Base-by-base conservation (phyloP, 441 rosid species). In the Mallotus repandus region DNA sequence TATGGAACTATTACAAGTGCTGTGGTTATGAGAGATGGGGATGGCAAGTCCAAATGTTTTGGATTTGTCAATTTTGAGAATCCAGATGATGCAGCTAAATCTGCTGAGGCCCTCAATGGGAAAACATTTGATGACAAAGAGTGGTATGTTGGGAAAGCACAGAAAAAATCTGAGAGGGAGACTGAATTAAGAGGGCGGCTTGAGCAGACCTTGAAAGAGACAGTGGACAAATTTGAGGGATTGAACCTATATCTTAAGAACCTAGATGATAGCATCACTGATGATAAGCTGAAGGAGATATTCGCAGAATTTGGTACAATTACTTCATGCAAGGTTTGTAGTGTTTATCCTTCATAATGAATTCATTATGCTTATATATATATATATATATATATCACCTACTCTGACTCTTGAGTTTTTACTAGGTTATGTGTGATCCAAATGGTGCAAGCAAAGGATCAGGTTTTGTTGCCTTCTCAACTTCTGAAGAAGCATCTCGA, bases 361-460 rank as follows among this genome's bases (percentile, higher is more conserved):
- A 38, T 38, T 38, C 7, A 4, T 38, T 38, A 38, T 38, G 41
- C 41, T 38, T 4, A 56, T 54, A 57, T 38, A 1, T 7, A 11
- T 14, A 1, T 45, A 61, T 62, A 29, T 55, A 64, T 64, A 45
- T 13, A 49, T 63, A 19, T 75, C 32, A 75, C 53, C 76, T 38
- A 38, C 41, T 38, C 41, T 38, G 41, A 38, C 41, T 38, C 41
- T 38, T 38, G 41, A 38, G 41, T 38, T 38, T 38, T 38, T 38
- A 38, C 41, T 5, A 91, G 97, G 95, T 89, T 59, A 91, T 91
- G 93, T 82, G 91, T 50, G 93, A 91, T 76, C 88, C 89, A 53
- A 87, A 69, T 80, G 97, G 97, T 52, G 70, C 85, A 46, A 91
- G 93, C 77, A 85, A 84, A 71, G 95, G 95, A 41, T 91, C 97